Base-by-base conservation (phyloP, 2,329 filamentous ascomycete genomes). In the Nemania serpens region DNA sequence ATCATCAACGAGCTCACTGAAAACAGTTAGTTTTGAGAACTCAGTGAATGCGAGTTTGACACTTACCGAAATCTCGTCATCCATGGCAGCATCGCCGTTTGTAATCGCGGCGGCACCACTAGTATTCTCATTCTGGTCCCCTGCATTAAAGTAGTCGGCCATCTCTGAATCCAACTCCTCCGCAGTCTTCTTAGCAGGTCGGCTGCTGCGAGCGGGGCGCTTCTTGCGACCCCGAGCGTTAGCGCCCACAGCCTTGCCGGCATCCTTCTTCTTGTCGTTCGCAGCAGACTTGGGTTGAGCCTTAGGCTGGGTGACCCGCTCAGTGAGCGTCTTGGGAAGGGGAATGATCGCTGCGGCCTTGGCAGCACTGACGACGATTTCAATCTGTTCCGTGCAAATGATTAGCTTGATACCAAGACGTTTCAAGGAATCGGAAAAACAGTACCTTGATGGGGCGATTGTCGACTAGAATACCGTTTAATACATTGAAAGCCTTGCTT, bases 111-210 rank as follows among this genome's bases (percentile, higher is more conserved):
- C 41, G 10, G 43, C 85, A 52, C 81, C 84, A 57, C 74, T 78
- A 58, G 73, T 67, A 55, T 77, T 79, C 67, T 80, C 80, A 54
- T 75, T 79, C 66, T 78, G 74, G 61, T 77, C 75, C 42, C 76
- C 76, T 29, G 76, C 71, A 55, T 83, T 87, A 75, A 96, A 98
- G 81, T 99, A 99, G 77, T 98, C 95, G 18, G 87, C 88, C 95
- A 99, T 99, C 77, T 99, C 95, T 4, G 91, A 93, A 75, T 99
- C 95, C 25, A 99, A 87, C 80, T 99, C 93, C 75, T 97, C 94
- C 1, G 90, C 88, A 0, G 93, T 96, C 90, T 98, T 98, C 81
- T 96, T 82, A 72, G 88, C 79, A 68, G 89, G 83, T 70, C 89
- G 86, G 66, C 83, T 81, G 71, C 81, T 89, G 68, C 88, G 87